Percentiles rank a stretch among this genome's conserved stretches.
Conservation (phyloP, 2,329 filamentous ascomycete species). For the Fusarium phyllophilum region DNA sequence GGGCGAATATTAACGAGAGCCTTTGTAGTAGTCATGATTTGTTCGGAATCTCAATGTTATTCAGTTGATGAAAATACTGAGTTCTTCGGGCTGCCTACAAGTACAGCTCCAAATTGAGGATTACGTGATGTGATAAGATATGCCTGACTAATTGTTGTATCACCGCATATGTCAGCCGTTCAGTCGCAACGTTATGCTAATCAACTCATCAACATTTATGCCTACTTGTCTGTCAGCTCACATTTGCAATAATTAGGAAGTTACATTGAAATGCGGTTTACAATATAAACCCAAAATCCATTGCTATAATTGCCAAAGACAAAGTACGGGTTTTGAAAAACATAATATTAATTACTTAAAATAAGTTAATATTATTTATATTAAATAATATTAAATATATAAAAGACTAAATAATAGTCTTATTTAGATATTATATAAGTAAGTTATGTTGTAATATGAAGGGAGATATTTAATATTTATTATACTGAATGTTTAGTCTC, state of each 20-base stretch:
- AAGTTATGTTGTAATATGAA: too few species aligned
- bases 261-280: fast-evolving
- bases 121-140: neutral
- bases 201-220: neutral
- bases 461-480: too few species aligned
- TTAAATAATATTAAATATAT: too few species aligned
- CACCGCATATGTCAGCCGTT: neutral
- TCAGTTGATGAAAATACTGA: too few species aligned
- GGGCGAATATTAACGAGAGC: neutral
- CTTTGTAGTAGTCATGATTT: neutral
- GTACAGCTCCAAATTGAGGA: neutral
- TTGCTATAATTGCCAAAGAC: too few species aligned
- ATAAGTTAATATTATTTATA: too few species aligned
- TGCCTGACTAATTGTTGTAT: neutral
- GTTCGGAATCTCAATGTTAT: fast-evolving
- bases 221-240: too few species aligned
- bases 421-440: too few species aligned
- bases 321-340: too few species aligned
- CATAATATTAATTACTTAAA: too few species aligned
- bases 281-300: fast-evolving
- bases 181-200: neutral
- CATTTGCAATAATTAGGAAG: fast-evolving
- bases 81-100: neutral
- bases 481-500: too few species aligned
- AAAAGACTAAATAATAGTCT: too few species aligned